phyloP scores from a whole-genome alignment of 2,329 filamentous ascomycete species.

The Pestalotiopsis sp. region DNA sequence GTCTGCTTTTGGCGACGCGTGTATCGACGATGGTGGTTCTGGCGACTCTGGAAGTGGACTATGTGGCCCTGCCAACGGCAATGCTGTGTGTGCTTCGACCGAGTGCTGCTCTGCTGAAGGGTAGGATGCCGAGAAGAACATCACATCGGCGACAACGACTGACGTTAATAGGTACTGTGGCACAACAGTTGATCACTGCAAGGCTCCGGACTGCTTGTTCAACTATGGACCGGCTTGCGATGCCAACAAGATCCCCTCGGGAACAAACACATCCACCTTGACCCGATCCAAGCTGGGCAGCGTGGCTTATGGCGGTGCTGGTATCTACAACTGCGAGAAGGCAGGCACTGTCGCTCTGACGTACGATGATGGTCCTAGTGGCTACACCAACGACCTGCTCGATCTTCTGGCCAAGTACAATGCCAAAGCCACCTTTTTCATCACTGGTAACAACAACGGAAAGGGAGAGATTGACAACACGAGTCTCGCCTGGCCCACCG shows the following conservation, averaged over 20 bases:
- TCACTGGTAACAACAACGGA: constrained; percentile 57
- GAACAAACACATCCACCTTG: constrained; percentile 54
- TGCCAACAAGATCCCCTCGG: constrained; percentile 54
- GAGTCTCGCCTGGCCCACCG: constrained; percentile 42
- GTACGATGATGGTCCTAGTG: constrained; percentile 66
- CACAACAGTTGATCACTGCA: constrained; percentile 54
- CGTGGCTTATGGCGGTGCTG: constrained; percentile 55
- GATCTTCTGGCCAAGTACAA: constrained; percentile 59
- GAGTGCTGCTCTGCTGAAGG: constrained; percentile 45
- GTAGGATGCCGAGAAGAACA: constrained; percentile 22
- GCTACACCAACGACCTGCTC: constrained; percentile 61
- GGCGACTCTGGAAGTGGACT: constrained; percentile 43
- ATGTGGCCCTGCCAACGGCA: constrained; percentile 38
- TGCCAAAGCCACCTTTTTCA: constrained; percentile 68
- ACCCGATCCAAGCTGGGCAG: constrained; percentile 52
- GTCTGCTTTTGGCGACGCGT: constrained; percentile 11
- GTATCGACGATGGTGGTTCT: constrained; percentile 7
- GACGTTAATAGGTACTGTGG: constrained; percentile 50
- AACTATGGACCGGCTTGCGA: constrained; percentile 62
- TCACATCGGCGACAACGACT: not conserved
- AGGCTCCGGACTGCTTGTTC: constrained; percentile 62
- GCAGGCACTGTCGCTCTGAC: constrained; percentile 64
- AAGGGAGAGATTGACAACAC: constrained; percentile 57
- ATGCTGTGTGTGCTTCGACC: constrained; percentile 30
- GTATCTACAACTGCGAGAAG: constrained; percentile 57